These are phyloP conservation scores for Gynostemma pentaphyllum DNA, from an alignment of 306 rosid species.

Conservation along the genomic window DNA sequence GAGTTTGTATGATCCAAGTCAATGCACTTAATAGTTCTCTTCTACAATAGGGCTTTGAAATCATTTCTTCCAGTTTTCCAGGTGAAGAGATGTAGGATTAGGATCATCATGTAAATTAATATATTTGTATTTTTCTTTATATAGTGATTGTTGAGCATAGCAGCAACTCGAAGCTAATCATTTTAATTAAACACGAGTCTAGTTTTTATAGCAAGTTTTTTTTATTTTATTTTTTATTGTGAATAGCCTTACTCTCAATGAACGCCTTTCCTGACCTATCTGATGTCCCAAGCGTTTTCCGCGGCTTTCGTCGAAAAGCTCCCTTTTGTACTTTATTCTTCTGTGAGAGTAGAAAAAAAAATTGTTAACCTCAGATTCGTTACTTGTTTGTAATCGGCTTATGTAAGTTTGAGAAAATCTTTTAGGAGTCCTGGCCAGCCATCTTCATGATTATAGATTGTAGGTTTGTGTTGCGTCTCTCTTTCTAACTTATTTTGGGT, in stretches of 20 bases:
- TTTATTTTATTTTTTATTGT: constrained; percentile 8
- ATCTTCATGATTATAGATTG: too few relatives aligned
- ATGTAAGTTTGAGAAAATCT: too few relatives aligned
- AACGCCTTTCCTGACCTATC: neutral
- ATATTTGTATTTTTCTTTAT: constrained; percentile 13
- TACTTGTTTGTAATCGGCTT: too few relatives aligned
- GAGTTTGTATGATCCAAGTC: constrained; percentile 38
- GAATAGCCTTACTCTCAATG: constrained; percentile 15
- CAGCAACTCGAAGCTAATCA: constrained; percentile 33
- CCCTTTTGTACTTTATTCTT: too few relatives aligned
- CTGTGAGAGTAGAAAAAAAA: too few relatives aligned
- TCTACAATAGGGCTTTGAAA: constrained; percentile 29
- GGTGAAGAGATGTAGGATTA: constrained; percentile 53
- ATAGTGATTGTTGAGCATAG: constrained; percentile 27
- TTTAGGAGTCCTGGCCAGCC: too few relatives aligned
- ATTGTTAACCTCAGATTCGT: too few relatives aligned
- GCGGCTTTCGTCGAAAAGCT: too few relatives aligned
- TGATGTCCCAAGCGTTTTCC: neutral
- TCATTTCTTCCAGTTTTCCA: constrained; percentile 34
- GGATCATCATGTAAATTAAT: constrained; percentile 48
- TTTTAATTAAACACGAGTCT: constrained; percentile 17
- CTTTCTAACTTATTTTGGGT: too few relatives aligned
- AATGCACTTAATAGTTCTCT: constrained; percentile 20
- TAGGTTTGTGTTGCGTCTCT: too few relatives aligned
- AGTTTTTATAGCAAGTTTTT: constrained; percentile 6